Evolutionary conservation across 176 grass and related monocot genomes (phyloP), one percentile per base, ranked within the genome.

Genomic region (Alloteropsis semialata): DNA sequence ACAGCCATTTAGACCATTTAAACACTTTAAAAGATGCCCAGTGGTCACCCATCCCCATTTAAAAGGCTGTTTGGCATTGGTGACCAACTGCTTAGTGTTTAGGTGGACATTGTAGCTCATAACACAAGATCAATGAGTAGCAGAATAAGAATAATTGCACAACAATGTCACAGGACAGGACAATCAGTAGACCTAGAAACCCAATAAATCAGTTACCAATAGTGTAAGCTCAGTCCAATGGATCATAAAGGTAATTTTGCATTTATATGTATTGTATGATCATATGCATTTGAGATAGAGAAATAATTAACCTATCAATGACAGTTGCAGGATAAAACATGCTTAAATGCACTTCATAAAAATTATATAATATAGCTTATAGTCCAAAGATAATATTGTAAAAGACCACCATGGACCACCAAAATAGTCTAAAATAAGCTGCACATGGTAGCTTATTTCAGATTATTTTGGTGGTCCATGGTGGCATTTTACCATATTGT

Each of bases 161-260:
- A 74, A 45, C 24, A 55, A 72, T 38, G 17, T 64, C 41, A 55
- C 27, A n/a, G n/a, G n/a, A n/a, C n/a, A 55, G 21, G 21, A 75
- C 19, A 74, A 56, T 66, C 59, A 61, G 72, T 34, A 81, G 10
- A 76, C 59, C 45, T 48, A 82, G 67, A 45, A 79, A 84, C 25
- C 15, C 2, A 75, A 87, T 25, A 53, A 60, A 49, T 32, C 33
- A 89, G 48, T 36, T 89, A 54, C 19, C 53, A 76, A 42, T 65
- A 62, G 4, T 69, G 16, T 29, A 62, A 74, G 59, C n/a, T 53
- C 36, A 67, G 33, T 14, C 29, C 46, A 67, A 67, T 17, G 63
- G 19, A 75, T 49, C 60, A 61, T 41, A 51, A 25, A 21, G 39
- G 13, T 28, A 74, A 53, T 72, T 64, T 71, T 72, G 66, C 62